Conservation (phyloP, 176 grass and related monocot species). For the Carex scoparia region DNA sequence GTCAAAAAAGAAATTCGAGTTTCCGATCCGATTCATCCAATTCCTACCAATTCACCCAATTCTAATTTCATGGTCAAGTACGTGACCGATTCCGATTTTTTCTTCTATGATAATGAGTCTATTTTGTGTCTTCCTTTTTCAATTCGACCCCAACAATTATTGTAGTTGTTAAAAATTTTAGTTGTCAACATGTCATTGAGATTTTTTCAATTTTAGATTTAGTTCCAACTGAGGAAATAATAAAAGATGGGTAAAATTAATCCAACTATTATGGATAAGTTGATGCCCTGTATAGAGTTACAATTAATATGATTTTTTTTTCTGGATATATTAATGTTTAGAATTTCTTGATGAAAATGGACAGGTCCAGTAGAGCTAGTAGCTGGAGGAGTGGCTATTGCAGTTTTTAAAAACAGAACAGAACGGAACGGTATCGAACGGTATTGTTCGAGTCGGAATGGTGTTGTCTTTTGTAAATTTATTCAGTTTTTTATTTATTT, state of each 20-base stretch:
- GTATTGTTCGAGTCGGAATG: too few relatives aligned
- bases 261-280: neutral
- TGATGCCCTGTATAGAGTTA: neutral
- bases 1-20: too few relatives aligned
- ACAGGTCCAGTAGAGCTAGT: constrained; percentile 78
- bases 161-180: neutral
- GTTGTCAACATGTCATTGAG: neutral
- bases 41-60: too few relatives aligned
- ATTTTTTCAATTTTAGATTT: neutral
- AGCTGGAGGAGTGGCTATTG: constrained; percentile 79
- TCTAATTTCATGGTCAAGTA: too few relatives aligned
- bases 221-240: constrained; percentile 7
- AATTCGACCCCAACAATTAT: neutral
- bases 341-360: constrained; percentile 19
- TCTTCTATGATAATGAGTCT: too few relatives aligned
- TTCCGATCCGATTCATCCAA: too few relatives aligned
- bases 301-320: neutral
- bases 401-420: constrained; percentile 46
- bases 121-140: neutral
- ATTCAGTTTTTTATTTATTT: too few relatives aligned
- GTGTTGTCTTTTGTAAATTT: too few relatives aligned
- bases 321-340: too few relatives aligned
- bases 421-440: too few relatives aligned
- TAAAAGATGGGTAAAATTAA: neutral
- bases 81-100: too few relatives aligned